A percentile compares a stretch with the other conserved stretches of the same genome.
These are phyloP conservation scores for Cercospora nicotianae DNA, from an alignment of 2,329 filamentous ascomycete genomes.

Conservation along the genomic window DNA sequence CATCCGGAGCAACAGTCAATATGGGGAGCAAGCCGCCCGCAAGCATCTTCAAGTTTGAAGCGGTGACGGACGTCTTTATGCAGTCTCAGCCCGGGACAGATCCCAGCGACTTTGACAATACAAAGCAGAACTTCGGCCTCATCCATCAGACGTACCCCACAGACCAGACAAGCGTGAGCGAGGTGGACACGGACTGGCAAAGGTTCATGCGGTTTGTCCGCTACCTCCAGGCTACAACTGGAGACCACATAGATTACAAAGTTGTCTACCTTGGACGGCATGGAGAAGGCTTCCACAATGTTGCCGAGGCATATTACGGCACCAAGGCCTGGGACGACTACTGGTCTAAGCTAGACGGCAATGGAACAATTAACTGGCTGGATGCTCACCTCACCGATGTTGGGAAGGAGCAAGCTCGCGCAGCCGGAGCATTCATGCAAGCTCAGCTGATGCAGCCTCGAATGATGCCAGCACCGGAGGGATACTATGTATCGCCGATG, in stretches of 20 bases:
- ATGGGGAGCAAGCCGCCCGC: conserved; percentile 19
- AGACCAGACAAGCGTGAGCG: conserved; percentile 25
- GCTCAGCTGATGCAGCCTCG: conserved; percentile 49
- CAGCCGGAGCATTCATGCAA: conserved; percentile 61
- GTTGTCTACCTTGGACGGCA: conserved; percentile 69
- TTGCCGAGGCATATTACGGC: conserved; percentile 66
- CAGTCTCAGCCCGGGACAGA: conserved; percentile 54
- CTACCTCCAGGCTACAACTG: conserved; percentile 50
- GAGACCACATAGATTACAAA: conserved; percentile 58
- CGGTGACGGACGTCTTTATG: conserved; percentile 51
- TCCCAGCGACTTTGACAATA: conserved; percentile 51
- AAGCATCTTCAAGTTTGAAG: conserved; percentile 31
- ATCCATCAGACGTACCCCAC: conserved; percentile 47
- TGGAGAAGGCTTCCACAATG: conserved; percentile 64
- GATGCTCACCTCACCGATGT: conserved; percentile 62
- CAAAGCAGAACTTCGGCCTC: conserved; percentile 48
- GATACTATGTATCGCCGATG: conserved; percentile 66
- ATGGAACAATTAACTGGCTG: conserved; percentile 62
- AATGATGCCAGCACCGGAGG: conserved; percentile 59
- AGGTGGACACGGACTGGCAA: conserved; percentile 59
- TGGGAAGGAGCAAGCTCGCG: conserved; percentile 59
- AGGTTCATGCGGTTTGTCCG: conserved; percentile 61
- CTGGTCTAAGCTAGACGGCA: conserved; percentile 65
- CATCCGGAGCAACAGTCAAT: background rate
- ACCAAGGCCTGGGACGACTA: conserved; percentile 69